Conservation (phyloP, 768 basidiomycete species). For the Phlebiopsis gigantea region DNA sequence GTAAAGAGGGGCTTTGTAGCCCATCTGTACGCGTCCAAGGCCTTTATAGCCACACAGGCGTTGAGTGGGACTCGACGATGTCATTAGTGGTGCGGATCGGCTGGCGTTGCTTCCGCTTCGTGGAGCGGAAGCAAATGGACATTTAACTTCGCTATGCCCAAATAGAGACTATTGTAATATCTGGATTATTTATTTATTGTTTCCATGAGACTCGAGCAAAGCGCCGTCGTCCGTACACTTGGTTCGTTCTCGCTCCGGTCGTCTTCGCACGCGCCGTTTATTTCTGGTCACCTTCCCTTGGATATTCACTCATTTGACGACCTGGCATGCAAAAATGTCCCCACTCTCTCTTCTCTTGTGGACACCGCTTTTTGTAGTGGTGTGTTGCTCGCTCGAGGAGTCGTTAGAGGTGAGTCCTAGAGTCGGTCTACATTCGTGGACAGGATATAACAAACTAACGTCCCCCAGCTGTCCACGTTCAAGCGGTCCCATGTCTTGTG, state of each 20-base stretch:
- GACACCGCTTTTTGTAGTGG: background rate
- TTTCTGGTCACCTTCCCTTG: background rate
- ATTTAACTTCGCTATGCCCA: background rate
- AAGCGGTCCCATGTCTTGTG: background rate
- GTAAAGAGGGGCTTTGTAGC: background rate
- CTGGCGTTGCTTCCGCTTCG: background rate
- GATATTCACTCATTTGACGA: background rate
- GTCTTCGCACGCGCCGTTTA: background rate
- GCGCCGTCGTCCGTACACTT: background rate
- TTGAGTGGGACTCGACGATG: conserved; percentile 1
- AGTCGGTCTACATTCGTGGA: background rate
- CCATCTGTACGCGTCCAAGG: background rate
- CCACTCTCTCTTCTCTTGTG: background rate
- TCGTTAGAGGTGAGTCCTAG: conserved; percentile 1
- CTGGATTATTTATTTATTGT: no score
- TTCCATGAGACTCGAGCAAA: background rate
- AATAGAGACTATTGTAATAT: background rate
- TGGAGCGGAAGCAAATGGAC: background rate
- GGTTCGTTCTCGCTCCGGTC: conserved; percentile 3
- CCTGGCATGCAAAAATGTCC: background rate
- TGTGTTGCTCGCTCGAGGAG: conserved; percentile 2
- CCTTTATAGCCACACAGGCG: background rate
- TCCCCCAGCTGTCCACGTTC: background rate
- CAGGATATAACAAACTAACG: background rate
- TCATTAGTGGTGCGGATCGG: conserved; percentile 2